These are phyloP conservation scores for Diddensiella caesifluorescens DNA, from an alignment of 805 yeast species.

Conservation along the genomic window DNA sequence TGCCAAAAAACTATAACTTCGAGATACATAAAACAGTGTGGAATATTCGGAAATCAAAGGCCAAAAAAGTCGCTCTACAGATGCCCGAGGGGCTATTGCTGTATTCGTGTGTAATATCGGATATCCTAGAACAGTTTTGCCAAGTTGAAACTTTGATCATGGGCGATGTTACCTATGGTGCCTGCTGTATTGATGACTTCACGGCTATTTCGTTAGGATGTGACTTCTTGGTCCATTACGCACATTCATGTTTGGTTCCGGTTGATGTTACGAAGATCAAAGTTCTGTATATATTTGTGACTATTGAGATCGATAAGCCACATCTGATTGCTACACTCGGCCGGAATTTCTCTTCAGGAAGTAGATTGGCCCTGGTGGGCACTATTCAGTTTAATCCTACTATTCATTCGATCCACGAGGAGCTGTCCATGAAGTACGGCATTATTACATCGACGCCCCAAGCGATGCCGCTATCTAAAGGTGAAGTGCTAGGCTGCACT, in stretches of 20 bases:
- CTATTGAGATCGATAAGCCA: conserved; percentile 78
- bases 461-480: conserved; percentile 85
- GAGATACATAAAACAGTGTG: conserved; percentile 94
- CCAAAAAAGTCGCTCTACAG: conserved; percentile 85
- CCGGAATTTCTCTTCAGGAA: conserved; percentile 59
- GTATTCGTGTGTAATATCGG: conserved; percentile 83
- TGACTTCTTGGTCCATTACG: conserved; percentile 92
- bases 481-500: conserved; percentile 95
- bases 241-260: conserved; percentile 95
- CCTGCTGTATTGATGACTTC: conserved; percentile 95
- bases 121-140: conserved; percentile 89
- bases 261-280: conserved; percentile 86
- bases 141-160: conserved; percentile 78
- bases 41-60: conserved; percentile 72
- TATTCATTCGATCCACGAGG: conserved; percentile 68
- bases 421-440: conserved; percentile 39
- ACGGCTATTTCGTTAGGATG: conserved; percentile 91
- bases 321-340: conserved; percentile 75
- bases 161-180: conserved; percentile 99
- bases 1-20: conserved; percentile 91
- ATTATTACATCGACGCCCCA: conserved; percentile 80
- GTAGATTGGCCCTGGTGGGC: conserved; percentile 79
- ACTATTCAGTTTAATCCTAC: conserved; percentile 97
- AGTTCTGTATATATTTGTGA: conserved; percentile 91
- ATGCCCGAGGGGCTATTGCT: conserved; percentile 96